These are phyloP conservation scores for Isabelozyma rhagii DNA, from an alignment of 805 yeast genomes.

Conservation along the genomic window DNA sequence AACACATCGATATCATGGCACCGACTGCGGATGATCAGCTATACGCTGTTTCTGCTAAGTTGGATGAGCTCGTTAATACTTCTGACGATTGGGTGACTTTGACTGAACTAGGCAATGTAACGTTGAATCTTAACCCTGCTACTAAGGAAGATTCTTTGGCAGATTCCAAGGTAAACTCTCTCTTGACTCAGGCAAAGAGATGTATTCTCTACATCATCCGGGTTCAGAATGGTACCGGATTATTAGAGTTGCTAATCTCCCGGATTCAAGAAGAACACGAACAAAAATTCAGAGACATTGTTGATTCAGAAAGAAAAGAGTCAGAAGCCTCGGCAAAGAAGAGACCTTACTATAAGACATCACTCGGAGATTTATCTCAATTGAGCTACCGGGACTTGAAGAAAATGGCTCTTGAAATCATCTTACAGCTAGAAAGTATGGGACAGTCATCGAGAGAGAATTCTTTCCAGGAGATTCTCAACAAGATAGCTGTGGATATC, in stretches of 20 bases:
- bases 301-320: conserved; percentile 42
- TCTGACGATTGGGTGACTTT: conserved; percentile 43
- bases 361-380: conserved; percentile 48
- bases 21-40: conserved; percentile 56
- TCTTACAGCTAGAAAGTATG: conserved; percentile 69
- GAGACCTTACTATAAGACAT: conserved; percentile 43
- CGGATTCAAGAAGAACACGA: conserved; percentile 74
- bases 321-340: conserved; percentile 32
- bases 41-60: conserved; percentile 37
- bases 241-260: conserved; percentile 65
- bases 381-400: conserved; percentile 72
- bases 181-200: conserved; percentile 76
- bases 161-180: conserved; percentile 56
- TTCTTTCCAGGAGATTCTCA: conserved; percentile 74
- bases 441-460: conserved; percentile 64
- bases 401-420: conserved; percentile 66
- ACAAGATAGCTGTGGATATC: conserved; percentile 83
- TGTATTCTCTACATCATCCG: conserved; percentile 79
- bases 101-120: conserved; percentile 50
- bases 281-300: conserved; percentile 51
- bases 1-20: conserved; percentile 41
- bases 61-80: conserved; percentile 35
- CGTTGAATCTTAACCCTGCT: conserved; percentile 55
- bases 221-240: conserved; percentile 68
- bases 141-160: conserved; percentile 43